These are phyloP conservation scores for Gonium pectorale DNA, from an alignment of 139 green algal species.

Conservation along the genomic window DNA sequence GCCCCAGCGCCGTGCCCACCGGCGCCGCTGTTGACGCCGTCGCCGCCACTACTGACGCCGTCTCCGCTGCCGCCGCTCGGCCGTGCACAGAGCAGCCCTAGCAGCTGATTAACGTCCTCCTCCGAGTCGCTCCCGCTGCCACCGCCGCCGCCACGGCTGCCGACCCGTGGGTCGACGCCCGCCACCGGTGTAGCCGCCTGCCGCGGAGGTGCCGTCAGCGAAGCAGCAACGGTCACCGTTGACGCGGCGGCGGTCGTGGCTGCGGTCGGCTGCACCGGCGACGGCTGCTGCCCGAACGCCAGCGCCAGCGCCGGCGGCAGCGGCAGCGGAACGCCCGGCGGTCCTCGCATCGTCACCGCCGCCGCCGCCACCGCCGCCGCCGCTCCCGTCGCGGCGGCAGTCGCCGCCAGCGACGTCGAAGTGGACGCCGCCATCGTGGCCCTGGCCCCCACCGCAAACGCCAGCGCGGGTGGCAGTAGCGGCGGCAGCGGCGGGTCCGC, in stretches of 20 bases:
- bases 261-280: not conserved
- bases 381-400: not conserved
- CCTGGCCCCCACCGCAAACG: no score
- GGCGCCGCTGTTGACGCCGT: no score
- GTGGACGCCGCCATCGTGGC: no score
- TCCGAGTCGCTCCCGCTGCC: not conserved
- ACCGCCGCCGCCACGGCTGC: not conserved
- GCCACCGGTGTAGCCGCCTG: not conserved
- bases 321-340: not conserved
- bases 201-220: not conserved
- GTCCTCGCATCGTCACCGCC: not conserved
- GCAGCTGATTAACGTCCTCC: not conserved
- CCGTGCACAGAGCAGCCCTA: not conserved
- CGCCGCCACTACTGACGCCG: no score
- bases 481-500: no score
- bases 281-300: not conserved
- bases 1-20: not conserved
- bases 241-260: not conserved
- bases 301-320: slow-evolving; percentile 13
- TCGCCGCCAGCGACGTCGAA: no score
- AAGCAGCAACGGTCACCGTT: no score
- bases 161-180: not conserved
- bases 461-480: no score
- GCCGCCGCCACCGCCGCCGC: not conserved
- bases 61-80: no score